Percentiles rank a stretch among this genome's conserved stretches.
phyloP scores from a whole-genome alignment of 2,329 filamentous ascomycete genomes.

The Sporothrix schenckii region DNA sequence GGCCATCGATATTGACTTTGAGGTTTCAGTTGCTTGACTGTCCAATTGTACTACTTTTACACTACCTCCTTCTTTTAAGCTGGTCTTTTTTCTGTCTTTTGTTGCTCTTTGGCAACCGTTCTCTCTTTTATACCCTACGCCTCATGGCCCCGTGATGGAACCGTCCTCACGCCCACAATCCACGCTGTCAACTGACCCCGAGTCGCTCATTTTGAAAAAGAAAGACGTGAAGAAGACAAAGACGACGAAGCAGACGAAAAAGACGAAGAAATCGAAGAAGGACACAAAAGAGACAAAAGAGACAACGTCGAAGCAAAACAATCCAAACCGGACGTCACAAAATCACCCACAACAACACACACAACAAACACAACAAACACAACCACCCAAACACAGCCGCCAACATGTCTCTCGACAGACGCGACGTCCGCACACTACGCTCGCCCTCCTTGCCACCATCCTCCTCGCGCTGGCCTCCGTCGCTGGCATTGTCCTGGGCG shows the following conservation, averaged over 20 bases:
- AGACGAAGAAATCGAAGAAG: not conserved
- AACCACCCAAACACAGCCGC: not conserved
- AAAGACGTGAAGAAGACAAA: not conserved
- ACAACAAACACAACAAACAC: not conserved
- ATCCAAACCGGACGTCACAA: not conserved
- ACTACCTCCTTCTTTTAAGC: not conserved
- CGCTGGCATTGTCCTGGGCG: constrained; percentile 40
- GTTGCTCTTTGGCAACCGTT: not conserved
- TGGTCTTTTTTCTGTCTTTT: not conserved
- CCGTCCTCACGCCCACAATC: not conserved
- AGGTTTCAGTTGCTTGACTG: not conserved
- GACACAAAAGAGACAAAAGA: too few species aligned
- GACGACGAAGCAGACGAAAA: not conserved
- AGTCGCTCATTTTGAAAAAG: constrained; percentile 27
- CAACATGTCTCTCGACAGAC: not conserved
- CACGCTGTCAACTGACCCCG: constrained; percentile 22
- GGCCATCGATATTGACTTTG: not conserved
- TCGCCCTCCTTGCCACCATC: constrained; percentile 40
- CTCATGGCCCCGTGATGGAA: constrained; percentile 24
- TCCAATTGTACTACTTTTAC: not conserved
- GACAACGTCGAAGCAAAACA: not conserved
- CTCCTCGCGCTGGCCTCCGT: constrained; percentile 41
- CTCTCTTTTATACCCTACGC: not conserved
- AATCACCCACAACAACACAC: not conserved
- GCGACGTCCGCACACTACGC: constrained; percentile 33